Percentiles rank a stretch among this genome's conserved stretches.
Evolutionary conservation across 805 yeast genomes (phyloP).

Genomic region (Candida cerambycidarum): DNA sequence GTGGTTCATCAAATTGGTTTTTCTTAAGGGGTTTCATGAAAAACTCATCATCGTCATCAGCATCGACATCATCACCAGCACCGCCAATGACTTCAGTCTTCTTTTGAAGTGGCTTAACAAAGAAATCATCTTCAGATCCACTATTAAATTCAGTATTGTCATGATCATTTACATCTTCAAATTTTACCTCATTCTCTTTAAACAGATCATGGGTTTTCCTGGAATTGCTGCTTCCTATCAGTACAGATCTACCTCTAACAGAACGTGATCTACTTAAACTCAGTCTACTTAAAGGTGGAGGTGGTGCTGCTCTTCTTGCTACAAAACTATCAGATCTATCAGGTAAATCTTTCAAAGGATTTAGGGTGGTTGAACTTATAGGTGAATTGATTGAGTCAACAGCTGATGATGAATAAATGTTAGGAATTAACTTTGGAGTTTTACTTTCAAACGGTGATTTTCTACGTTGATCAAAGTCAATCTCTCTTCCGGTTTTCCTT

Average conservation of each 20-base stretch:
- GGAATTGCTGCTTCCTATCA: constrained; percentile 6
- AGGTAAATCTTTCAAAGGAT: constrained; percentile 24
- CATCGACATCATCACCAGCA: no score
- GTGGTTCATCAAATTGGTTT: not conserved
- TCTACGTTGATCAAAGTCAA: constrained; percentile 78
- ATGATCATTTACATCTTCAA: constrained; percentile 59
- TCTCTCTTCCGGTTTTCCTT: constrained; percentile 64
- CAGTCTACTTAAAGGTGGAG: constrained; percentile 48
- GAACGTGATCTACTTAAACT: constrained; percentile 13
- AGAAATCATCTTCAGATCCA: constrained; percentile 30
- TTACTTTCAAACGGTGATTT: constrained; percentile 65
- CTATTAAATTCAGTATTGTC: constrained; percentile 20
- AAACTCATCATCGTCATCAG: constrained; percentile 49
- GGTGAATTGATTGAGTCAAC: constrained; percentile 31
- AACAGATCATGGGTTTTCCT: constrained; percentile 46
- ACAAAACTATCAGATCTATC: constrained; percentile 39
- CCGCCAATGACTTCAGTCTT: no score
- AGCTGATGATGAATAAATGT: constrained; percentile 35
- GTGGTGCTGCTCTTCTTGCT: constrained; percentile 72
- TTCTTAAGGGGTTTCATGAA: constrained; percentile 49
- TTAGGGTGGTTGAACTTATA: constrained; percentile 33
- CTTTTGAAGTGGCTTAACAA: constrained; percentile 24
- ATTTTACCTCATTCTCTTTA: constrained; percentile 68
- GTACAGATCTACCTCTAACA: constrained; percentile 13
- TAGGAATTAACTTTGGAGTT: constrained; percentile 41